Evolutionary conservation across 305 asterid species (phyloP).

Genomic region (Solanum aculeatissimum): DNA sequence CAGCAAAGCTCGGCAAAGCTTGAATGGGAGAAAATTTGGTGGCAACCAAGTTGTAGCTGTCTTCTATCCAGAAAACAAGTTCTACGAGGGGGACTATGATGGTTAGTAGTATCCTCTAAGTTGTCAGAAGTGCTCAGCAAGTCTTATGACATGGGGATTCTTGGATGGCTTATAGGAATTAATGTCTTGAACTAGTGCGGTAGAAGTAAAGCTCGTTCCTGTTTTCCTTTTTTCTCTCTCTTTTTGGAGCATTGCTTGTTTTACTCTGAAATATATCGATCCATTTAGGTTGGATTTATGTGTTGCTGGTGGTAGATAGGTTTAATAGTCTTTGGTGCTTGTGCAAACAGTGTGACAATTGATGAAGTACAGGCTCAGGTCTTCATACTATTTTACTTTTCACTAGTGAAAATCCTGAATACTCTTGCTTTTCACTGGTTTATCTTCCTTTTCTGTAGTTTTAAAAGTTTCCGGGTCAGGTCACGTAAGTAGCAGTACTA

Average conservation of each 20-base stretch:
- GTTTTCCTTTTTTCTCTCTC: neutral
- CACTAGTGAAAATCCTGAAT: neutral
- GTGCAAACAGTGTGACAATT: neutral
- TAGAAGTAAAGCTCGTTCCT: neutral
- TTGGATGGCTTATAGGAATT: neutral
- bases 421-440: neutral
- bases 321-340: neutral
- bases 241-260: neutral
- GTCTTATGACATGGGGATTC: neutral
- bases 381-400: neutral
- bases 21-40: constrained; percentile 88
- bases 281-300: neutral
- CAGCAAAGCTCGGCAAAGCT: constrained; percentile 62
- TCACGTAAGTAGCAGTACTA: neutral
- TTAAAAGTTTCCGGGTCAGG: neutral
- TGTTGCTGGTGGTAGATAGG: neutral
- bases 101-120: constrained; percentile 21
- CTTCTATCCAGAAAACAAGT: constrained; percentile 78
- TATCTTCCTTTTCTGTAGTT: neutral
- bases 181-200: neutral
- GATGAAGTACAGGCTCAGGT: neutral
- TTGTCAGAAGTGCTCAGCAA: neutral
- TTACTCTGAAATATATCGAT: neutral
- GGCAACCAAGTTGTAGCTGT: constrained; percentile 84
- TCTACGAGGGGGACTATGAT: constrained; percentile 59